Conservation (phyloP, 106 monocot species). For the Acanthochlamys bracteata region DNA sequence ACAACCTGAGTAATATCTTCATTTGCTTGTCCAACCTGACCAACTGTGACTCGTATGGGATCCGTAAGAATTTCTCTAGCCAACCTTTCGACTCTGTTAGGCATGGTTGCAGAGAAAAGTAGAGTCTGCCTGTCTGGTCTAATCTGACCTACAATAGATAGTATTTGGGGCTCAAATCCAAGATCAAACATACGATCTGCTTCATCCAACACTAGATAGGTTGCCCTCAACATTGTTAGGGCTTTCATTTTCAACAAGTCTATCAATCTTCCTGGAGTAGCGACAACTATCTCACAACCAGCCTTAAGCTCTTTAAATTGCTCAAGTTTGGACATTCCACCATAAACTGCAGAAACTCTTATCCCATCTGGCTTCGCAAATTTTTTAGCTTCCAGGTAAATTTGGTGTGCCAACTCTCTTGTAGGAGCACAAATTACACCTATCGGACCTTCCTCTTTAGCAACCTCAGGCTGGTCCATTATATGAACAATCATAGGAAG, state of each 20-base stretch:
- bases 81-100: slow-evolving; percentile 74
- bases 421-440: slow-evolving; percentile 96
- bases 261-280: slow-evolving; percentile 92
- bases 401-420: slow-evolving; percentile 95
- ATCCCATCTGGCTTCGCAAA: slow-evolving; percentile 85
- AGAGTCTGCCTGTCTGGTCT: slow-evolving; percentile 91
- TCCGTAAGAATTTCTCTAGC: slow-evolving; percentile 79
- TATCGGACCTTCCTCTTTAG: slow-evolving; percentile 89
- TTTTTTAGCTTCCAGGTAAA: slow-evolving; percentile 88
- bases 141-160: slow-evolving; percentile 90
- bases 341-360: slow-evolving; percentile 79
- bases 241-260: slow-evolving; percentile 94
- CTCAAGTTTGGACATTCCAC: slow-evolving; percentile 87
- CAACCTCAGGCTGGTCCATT: slow-evolving; percentile 95
- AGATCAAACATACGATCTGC: slow-evolving; percentile 99
- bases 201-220: slow-evolving; percentile 93
- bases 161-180: slow-evolving; percentile 93
- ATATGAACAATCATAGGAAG: slow-evolving; percentile 98
- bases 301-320: slow-evolving; percentile 97
- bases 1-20: slow-evolving; percentile 95
- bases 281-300: slow-evolving; percentile 93
- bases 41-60: slow-evolving; percentile 85
- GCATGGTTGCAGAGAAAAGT: slow-evolving; percentile 97
- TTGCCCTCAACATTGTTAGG: slow-evolving; percentile 65
- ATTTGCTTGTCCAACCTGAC: slow-evolving; percentile 86